phyloP scores from a whole-genome alignment of 2,329 filamentous ascomycete genomes.

The Aspergillus viridinutans region DNA sequence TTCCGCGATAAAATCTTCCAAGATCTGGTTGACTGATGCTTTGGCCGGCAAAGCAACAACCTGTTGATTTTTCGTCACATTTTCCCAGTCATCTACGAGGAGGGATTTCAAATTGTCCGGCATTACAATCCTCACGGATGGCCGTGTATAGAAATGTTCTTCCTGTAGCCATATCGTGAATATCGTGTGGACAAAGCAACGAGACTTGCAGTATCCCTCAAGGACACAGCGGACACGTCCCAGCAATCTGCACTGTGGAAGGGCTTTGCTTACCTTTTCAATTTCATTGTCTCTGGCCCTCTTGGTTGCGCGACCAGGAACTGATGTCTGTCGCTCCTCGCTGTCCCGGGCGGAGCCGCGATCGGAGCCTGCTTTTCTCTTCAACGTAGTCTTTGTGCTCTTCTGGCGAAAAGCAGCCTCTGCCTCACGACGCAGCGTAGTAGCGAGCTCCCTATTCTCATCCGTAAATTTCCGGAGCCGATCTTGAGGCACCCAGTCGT shows the following conservation, averaged over 20 bases:
- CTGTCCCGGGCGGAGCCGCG: constrained; percentile 41
- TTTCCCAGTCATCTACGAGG: constrained; percentile 98
- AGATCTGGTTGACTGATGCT: constrained; percentile 69
- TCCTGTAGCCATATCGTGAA: constrained; percentile 57
- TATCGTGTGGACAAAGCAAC: neutral
- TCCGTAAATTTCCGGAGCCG: constrained; percentile 91
- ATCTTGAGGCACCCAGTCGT: constrained; percentile 95
- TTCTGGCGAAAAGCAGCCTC: constrained; percentile 33
- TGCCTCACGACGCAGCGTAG: constrained; percentile 43
- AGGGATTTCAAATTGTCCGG: constrained; percentile 88
- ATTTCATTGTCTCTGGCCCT: constrained; percentile 45
- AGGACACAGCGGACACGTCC: neutral
- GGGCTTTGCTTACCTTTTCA: constrained; percentile 38
- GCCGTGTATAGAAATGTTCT: constrained; percentile 77
- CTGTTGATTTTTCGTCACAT: constrained; percentile 91
- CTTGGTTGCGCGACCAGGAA: constrained; percentile 42
- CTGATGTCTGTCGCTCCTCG: constrained; percentile 43
- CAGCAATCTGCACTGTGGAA: neutral
- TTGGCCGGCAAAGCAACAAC: constrained; percentile 78
- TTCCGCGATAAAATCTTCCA: constrained; percentile 73
- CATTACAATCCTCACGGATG: constrained; percentile 79
- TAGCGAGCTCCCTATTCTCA: constrained; percentile 86
- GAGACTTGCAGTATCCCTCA: neutral
- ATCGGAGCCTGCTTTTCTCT: constrained; percentile 41
- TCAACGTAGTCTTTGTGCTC: constrained; percentile 31